These are phyloP conservation scores for Spathaspora sp. DNA, from an alignment of 805 yeast species.

Conservation along the genomic window DNA sequence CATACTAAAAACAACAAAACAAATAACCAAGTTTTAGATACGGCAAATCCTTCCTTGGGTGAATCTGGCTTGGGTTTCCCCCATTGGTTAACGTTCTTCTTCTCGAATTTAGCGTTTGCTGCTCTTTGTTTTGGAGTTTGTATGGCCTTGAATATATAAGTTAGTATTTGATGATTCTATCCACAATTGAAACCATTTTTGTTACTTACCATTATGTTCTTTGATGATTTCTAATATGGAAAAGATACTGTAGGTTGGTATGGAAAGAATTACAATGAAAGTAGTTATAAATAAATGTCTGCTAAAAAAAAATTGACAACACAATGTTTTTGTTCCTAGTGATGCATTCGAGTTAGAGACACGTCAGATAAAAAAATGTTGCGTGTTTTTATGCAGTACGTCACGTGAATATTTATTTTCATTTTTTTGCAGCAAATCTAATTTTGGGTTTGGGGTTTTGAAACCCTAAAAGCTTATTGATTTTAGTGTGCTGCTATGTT, in stretches of 20 bases:
- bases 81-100: slow-evolving; percentile 64
- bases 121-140: slow-evolving; percentile 87
- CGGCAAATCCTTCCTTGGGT: slow-evolving; percentile 43
- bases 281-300: not conserved
- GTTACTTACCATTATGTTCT: not conserved
- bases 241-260: not conserved
- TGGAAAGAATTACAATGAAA: not conserved
- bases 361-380: slow-evolving; percentile 2
- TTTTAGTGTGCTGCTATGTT: no score
- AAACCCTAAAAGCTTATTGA: not conserved
- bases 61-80: slow-evolving; percentile 61
- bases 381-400: not conserved
- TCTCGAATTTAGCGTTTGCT: slow-evolving; percentile 83
- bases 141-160: slow-evolving; percentile 41
- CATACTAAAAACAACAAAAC: slow-evolving; percentile 62
- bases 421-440: not conserved
- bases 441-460: not conserved
- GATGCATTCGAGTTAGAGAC: slow-evolving; percentile 1
- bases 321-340: not conserved
- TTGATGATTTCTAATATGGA: not conserved
- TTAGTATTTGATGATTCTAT: not conserved
- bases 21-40: slow-evolving; percentile 63
- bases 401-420: not conserved
- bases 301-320: not conserved
- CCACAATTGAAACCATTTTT: not conserved